A percentile compares a stretch with the other conserved stretches of the same genome.
phyloP scores from a whole-genome alignment of 768 basidiomycete species.

The Psilocybe tampanensis region DNA sequence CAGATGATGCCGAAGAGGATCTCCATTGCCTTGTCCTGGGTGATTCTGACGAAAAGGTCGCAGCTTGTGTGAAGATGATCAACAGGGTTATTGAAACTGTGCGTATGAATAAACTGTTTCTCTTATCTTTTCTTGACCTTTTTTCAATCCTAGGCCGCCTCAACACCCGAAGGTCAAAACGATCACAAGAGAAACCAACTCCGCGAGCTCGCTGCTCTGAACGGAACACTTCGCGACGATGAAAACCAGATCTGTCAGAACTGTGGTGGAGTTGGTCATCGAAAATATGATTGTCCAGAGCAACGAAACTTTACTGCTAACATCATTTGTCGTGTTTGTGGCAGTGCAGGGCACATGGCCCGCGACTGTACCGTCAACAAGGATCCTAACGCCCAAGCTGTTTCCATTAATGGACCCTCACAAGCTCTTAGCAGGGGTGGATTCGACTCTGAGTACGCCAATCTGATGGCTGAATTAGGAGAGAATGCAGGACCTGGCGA shows the following conservation, averaged over 20 bases:
- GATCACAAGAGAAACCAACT: conserved; percentile 99
- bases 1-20: conserved; percentile 98
- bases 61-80: conserved; percentile 90
- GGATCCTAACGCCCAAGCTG: conserved; percentile 71
- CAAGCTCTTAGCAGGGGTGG: conserved; percentile 66
- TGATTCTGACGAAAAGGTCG: conserved; percentile 91
- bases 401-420: conserved; percentile 43
- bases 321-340: conserved; percentile 98
- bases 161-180: conserved; percentile 98
- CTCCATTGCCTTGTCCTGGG: conserved; percentile 96
- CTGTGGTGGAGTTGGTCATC: conserved; percentile 90
- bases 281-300: conserved; percentile 99
- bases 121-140: not conserved
- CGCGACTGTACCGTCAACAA: conserved; percentile 95
- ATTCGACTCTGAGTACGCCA: conserved; percentile 98
- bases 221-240: conserved; percentile 98
- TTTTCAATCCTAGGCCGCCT: conserved; percentile 76
- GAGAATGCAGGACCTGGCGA: conserved; percentile 70
- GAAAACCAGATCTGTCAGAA: conserved; percentile 99
- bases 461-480: conserved; percentile 96
- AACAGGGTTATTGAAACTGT: conserved; percentile 99
- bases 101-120: conserved; percentile 28
- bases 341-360: conserved; percentile 98
- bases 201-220: conserved; percentile 94
- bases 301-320: conserved; percentile 99